Base-by-base conservation (phyloP, 192 early-diverging fungal species). In the Polychytrium aggregatum region DNA sequence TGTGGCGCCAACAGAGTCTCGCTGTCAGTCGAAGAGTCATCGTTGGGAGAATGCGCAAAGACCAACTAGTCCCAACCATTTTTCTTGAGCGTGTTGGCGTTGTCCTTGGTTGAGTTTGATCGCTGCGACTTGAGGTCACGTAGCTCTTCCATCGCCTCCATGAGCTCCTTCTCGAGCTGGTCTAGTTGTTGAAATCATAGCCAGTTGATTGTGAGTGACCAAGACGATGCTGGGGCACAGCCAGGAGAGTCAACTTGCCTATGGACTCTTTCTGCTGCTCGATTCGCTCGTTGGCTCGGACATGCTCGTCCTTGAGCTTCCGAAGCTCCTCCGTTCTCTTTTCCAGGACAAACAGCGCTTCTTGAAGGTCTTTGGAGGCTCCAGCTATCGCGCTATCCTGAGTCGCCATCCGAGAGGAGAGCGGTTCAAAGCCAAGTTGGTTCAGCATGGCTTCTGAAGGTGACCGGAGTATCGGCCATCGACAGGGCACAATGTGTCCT, bases 301-400 rank as follows among this genome's bases (percentile, higher is more conserved):
- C 28, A 33, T 60, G 22, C 6, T 76, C 74, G 29, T 76, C 74
- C 8, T 45, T 45, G 7, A 68, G n/a, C 43, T 64, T 62, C 33
- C 60, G 60, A 4, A 74, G 35, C 50, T 78, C 75, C 5, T 44
- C 52, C 2, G 37, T 50, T 50, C 70, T 67, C 18, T 65, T 52
- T 33, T 78, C 75, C 1, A 78, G 40, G 22, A 57, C 54, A 45
- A 72, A 69, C n/a, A 70, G 35, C 28, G 62, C 63, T 44, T 72
- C 69, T 18, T 67, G 58, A 11, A 65, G 60, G 9, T 76, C 70
- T 53, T 71, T 71, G 13, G 63, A n/a, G n/a, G n/a, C n/a, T n/a
- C n/a, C n/a, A n/a, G n/a, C n/a, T n/a, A n/a, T n/a, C n/a, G n/a
- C 41, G 14, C 60, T 52, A 29, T 46, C 47, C 20, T 48, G 59